Conservation (phyloP, 805 yeast species). For the Priceomyces medius region DNA sequence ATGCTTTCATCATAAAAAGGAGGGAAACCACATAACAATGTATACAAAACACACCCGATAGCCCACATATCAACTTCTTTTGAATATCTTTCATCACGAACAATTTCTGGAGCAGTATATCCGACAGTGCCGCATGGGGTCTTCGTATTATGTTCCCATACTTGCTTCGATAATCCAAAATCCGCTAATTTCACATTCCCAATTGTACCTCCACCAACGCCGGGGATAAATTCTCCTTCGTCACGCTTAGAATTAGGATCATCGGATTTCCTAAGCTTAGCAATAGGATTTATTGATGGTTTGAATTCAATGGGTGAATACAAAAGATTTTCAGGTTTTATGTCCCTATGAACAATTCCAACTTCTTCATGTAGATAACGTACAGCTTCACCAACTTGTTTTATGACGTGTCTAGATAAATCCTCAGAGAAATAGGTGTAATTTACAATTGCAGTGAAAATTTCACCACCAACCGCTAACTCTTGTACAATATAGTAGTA, state of each 20-base stretch:
- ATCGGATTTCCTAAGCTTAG: constrained; percentile 58
- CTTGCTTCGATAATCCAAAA: constrained; percentile 89
- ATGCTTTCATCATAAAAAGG: constrained; percentile 89
- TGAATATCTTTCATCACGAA: constrained; percentile 86
- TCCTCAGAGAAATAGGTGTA: constrained; percentile 67
- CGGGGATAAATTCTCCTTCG: constrained; percentile 81
- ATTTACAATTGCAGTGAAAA: constrained; percentile 65
- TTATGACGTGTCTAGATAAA: constrained; percentile 59
- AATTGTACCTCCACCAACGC: constrained; percentile 89
- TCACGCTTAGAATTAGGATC: constrained; percentile 70
- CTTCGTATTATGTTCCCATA: constrained; percentile 84
- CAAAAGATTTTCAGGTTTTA: constrained; percentile 76
- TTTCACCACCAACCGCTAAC: constrained; percentile 73
- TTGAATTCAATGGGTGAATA: constrained; percentile 57
- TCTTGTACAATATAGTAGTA: constrained; percentile 73
- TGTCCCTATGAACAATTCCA: constrained; percentile 81
- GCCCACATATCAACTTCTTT: constrained; percentile 99
- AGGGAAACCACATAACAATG: constrained; percentile 94
- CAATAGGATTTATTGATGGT: constrained; percentile 38
- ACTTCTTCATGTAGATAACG: constrained; percentile 68
- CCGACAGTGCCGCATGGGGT: constrained; percentile 99
- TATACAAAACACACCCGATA: constrained; percentile 91
- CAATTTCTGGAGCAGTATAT: constrained; percentile 97
- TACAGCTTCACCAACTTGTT: constrained; percentile 63
- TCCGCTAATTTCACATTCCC: constrained; percentile 91